Conservation (phyloP, 164 flowering plant genomes). For the Malania oleifera region DNA sequence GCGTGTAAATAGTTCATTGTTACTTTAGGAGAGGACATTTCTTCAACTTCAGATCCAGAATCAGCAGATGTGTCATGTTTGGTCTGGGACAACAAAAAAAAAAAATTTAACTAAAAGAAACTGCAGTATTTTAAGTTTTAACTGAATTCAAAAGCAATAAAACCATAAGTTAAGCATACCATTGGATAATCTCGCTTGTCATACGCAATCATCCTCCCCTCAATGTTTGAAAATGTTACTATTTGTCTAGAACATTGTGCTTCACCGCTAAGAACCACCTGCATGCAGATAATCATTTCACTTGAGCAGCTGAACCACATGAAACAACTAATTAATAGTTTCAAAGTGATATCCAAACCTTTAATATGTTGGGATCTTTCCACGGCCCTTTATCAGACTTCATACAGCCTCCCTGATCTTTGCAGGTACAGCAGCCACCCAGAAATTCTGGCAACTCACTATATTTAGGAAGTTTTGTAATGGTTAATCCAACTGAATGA, state of each 20-base stretch:
- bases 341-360: constrained; percentile 18
- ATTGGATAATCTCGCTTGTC: not conserved
- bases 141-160: not conserved
- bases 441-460: constrained; percentile 67
- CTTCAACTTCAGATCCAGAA: constrained; percentile 15
- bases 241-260: not conserved
- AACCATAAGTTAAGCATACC: not conserved
- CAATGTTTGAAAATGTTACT: not conserved
- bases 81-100: not conserved
- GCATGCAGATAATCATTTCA: constrained; percentile 6
- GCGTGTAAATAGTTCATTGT: not conserved
- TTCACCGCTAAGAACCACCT: constrained; percentile 43
- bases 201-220: not conserved
- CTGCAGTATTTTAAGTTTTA: no score
- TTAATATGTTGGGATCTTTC: constrained; percentile 35
- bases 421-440: constrained; percentile 43
- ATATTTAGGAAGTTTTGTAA: not conserved
- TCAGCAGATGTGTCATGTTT: constrained; percentile 9
- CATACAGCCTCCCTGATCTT: constrained; percentile 38
- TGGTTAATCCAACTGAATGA: not conserved
- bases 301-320: no score
- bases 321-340: no score
- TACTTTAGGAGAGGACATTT: constrained; percentile 7
- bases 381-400: constrained; percentile 46
- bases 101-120: not conserved